Percentiles rank a stretch among this genome's conserved stretches.
These are phyloP conservation scores for Cladobotryum mycophilum DNA, from an alignment of 2,329 filamentous ascomycete species.

Conservation along the genomic window DNA sequence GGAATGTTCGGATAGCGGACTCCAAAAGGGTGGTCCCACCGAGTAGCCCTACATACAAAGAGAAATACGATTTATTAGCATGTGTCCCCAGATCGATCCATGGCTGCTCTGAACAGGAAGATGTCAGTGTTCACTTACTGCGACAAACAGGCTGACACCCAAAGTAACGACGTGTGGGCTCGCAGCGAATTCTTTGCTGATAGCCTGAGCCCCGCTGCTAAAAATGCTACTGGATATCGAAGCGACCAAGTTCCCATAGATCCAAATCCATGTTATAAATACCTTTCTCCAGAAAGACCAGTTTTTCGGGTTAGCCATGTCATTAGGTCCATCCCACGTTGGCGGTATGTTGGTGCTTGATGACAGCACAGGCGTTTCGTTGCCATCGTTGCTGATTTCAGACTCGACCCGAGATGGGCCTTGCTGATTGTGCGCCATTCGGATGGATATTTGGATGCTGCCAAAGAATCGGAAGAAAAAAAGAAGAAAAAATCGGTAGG, in stretches of 20 bases:
- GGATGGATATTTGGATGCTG: no score
- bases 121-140: neutral
- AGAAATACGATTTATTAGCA: neutral
- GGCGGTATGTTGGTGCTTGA: neutral
- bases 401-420: no score
- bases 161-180: conserved; percentile 7
- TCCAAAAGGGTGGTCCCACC: conserved; percentile 51
- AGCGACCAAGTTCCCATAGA: conserved; percentile 2
- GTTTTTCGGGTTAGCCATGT: conserved; percentile 4
- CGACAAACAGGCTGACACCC: conserved; percentile 7
- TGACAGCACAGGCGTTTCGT: neutral
- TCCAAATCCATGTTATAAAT: conserved; percentile 8
- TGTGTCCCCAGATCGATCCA: neutral
- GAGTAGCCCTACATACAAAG: neutral
- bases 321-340: neutral
- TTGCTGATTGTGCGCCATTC: no score
- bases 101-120: neutral
- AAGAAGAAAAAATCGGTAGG: no score
- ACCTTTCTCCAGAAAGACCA: conserved; percentile 1
- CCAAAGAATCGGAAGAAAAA: no score
- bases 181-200: conserved; percentile 6
- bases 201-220: conserved; percentile 9
- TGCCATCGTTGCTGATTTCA: neutral
- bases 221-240: conserved; percentile 8
- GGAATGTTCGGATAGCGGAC: conserved; percentile 58